Base-by-base conservation (phyloP, 2,329 filamentous ascomycete genomes). In the Cytospora chrysosperma region DNA sequence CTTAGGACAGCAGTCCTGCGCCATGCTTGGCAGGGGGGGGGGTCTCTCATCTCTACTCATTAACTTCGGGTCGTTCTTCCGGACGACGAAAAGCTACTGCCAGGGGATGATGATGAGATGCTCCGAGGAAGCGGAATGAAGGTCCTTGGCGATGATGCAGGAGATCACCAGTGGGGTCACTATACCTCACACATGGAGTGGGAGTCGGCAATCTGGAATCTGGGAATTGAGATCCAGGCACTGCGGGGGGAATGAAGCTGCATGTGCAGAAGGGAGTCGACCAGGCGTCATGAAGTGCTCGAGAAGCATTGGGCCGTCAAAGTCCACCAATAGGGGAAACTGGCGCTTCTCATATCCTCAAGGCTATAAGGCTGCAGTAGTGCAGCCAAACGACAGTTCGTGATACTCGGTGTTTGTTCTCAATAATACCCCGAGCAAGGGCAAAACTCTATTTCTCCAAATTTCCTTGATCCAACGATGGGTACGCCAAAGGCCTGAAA, bases 311-410 rank as follows among this genome's bases (percentile, higher is more conserved):
- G 28, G 21, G 28, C 32, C 28, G n/a, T 50, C 24, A 9, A 50
- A 62, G 52, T 65, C 63, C 63, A 63, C 63, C 63, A 65, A 65
- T 65, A 27, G 59, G 55, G n/a, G 21, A 12, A 34, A 37, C n/a
- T 56, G 50, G 50, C 50, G 50, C 52, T 28, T 37, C 15, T 13
- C 50, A 4, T 4, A 47, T 24, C n/a, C 37, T 54, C 51, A 47
- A 30, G 51, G 51, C 32, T 40, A 30, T 43, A 49, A 32, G 40
- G 55, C 9, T 54, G 58, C 32, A 47, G 34, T 17, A 34, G 12
- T 56, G 15, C 13, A 32, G 47, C 15, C n/a, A 9, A 40, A 51
- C 28, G 26, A 47, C 19, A 47, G 5, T 9, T 50, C 40, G 12
- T 17, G 21, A 24, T 40, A 50, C 50, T 65, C 63, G 63, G 63